Base-by-base conservation (phyloP, 805 yeast genomes). In the Ogataea naganishii region DNA sequence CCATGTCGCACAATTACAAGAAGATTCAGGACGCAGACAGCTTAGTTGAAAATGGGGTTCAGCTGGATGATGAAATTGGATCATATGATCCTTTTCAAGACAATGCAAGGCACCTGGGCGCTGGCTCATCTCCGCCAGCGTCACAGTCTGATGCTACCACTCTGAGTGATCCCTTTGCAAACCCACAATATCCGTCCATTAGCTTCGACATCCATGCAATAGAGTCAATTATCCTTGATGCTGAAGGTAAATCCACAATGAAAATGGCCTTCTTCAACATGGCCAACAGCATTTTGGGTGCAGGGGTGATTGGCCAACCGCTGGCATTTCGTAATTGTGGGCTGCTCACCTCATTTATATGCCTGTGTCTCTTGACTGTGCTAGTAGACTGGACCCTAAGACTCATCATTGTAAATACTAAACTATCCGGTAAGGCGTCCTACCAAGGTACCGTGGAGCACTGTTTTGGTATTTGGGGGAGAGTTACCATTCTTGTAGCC, bases 261-360 rank as follows among this genome's bases (percentile, higher is more conserved):
- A 71, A 69, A 34, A 80, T 80, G 84, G 96, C 96, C 5, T 86
- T 88, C 47, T 82, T 88, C 94, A 89, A 89, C 55, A 86, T 88
- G 95, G 94, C 96, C 7, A 88, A 88, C 54, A 80, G 94, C 13
- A 89, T 89, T 37, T 64, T 89, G 6, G 97, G 97, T 0, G 96
- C 97, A 0, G 97, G 97, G 6, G 83, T 89, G 31, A 84, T 89
- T 19, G 95, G 96, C 2, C 94, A 86, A 39, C 94, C 97, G 2
- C 80, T 77, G 40, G 96, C 96, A 0, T 73, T 88, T 45, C 63
- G 69, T 26, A 83, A 86, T 44, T 68, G 83, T 13, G 97, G 97
- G 0, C 52, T 89, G 3, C 34, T 77, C 0, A 85, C 89, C 1
- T 94, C 95, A 3, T 46, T 78, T 1, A 14, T 84, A 3, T 64